These are phyloP conservation scores for Zymoseptoria ardabiliae DNA, from an alignment of 2,329 filamentous ascomycete genomes.

Conservation along the genomic window DNA sequence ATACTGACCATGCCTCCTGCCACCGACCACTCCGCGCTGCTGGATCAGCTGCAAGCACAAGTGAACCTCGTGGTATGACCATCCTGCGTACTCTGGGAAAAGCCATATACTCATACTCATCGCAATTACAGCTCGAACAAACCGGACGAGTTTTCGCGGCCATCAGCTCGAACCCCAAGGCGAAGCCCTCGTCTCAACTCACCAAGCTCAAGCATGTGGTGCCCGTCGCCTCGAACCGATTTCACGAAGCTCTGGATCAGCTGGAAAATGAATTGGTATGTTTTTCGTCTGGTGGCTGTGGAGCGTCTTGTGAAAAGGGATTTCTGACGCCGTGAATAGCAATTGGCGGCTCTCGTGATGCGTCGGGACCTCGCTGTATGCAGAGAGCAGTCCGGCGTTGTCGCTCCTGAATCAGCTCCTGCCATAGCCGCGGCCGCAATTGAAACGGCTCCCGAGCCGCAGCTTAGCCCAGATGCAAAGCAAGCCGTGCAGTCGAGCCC, in stretches of 20 bases:
- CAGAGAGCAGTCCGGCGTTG: constrained; percentile 16
- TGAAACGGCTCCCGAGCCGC: constrained; percentile 1
- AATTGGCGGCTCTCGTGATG: constrained; percentile 28
- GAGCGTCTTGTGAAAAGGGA: no score
- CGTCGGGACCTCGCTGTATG: constrained; percentile 29
- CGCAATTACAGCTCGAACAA: constrained; percentile 32
- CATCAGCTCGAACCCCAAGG: constrained; percentile 25
- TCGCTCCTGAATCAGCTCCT: neutral
- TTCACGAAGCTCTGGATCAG: constrained; percentile 46
- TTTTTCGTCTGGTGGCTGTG: no score
- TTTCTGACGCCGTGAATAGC: constrained; percentile 15
- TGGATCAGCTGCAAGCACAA: constrained; percentile 42
- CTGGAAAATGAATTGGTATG: constrained; percentile 43
- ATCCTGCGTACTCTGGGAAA: neutral
- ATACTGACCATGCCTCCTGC: constrained; percentile 9
- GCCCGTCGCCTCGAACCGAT: constrained; percentile 36
- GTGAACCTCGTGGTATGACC: constrained; percentile 40
- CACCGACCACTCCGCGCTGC: constrained; percentile 19
- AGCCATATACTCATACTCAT: constrained; percentile 8
- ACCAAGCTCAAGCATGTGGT: constrained; percentile 32
- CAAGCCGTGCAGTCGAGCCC: neutral
- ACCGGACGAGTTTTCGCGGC: constrained; percentile 41
- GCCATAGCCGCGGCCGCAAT: neutral
- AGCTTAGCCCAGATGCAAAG: neutral
- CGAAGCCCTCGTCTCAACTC: constrained; percentile 24